Conservation (phyloP, 2,329 filamentous ascomycete species). For the Apiospora koreana region DNA sequence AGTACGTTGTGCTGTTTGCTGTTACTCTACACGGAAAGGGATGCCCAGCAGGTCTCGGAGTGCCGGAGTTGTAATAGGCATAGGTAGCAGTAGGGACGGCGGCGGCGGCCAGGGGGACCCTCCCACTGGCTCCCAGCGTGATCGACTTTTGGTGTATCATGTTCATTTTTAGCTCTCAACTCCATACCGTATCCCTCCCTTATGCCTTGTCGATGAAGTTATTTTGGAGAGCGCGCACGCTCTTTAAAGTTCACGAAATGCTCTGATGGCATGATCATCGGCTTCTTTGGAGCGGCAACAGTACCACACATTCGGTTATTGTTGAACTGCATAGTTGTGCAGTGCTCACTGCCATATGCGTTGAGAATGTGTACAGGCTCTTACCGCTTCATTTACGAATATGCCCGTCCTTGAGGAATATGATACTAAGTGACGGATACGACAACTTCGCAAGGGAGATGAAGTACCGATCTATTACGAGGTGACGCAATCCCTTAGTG, state of each 20-base stretch:
- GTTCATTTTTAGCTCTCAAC: slow-evolving; percentile 16
- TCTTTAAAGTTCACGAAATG: background rate
- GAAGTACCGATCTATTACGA: slow-evolving; percentile 4
- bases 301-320: background rate
- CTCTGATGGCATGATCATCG: background rate
- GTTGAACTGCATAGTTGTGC: background rate
- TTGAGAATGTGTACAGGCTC: no score
- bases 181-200: background rate
- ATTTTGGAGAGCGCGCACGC: background rate
- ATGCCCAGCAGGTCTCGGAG: background rate
- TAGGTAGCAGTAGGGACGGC: background rate
- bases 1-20: background rate
- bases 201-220: background rate
- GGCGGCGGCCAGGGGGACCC: background rate
- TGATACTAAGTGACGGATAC: background rate
- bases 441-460: background rate
- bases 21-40: background rate
- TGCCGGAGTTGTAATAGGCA: background rate
- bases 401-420: background rate
- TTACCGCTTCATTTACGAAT: background rate
- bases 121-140: slow-evolving; percentile 11
- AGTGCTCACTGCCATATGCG: background rate
- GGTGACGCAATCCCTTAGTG: slow-evolving; percentile 1
- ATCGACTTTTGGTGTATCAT: slow-evolving; percentile 17
- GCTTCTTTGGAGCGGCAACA: background rate